phyloP scores from a whole-genome alignment of 78 protist genomes.

The Dictyostelium capitatum region DNA sequence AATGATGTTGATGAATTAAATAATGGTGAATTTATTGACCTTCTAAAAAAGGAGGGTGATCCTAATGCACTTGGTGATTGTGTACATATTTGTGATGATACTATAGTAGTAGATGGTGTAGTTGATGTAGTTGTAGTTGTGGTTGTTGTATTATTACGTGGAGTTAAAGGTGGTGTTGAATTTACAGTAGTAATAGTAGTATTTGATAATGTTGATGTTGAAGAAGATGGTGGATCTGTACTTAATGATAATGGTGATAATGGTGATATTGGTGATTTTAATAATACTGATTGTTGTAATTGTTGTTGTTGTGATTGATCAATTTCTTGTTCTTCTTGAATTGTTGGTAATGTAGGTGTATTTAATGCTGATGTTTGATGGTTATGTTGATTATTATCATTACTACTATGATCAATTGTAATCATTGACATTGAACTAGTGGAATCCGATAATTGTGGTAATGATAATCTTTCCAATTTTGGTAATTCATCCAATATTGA shows the following conservation, averaged over 20 bases:
- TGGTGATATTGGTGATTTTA: slow-evolving; percentile 10
- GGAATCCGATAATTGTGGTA: too few species aligned
- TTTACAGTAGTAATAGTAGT: neutral
- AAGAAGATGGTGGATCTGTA: neutral
- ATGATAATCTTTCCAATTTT: slow-evolving; percentile 20
- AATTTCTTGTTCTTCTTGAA: neutral
- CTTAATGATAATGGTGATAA: neutral
- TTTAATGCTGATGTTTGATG: neutral
- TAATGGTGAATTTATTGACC: slow-evolving; percentile 23
- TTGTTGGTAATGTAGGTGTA: slow-evolving; percentile 9
- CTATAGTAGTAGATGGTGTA: neutral
- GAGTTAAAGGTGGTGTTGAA: neutral
- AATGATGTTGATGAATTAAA: slow-evolving; percentile 15
- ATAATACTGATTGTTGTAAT: neutral
- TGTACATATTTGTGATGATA: neutral
- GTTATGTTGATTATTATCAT: too few species aligned
- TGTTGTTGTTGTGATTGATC: neutral
- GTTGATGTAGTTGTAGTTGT: neutral
- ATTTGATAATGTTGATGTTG: neutral
- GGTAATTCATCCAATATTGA: slow-evolving; percentile 28
- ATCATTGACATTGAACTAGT: too few species aligned
- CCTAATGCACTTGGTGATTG: slow-evolving; percentile 3
- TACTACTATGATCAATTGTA: neutral
- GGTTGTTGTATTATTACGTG: neutral
- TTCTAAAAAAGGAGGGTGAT: slow-evolving; percentile 35